Evolutionary conservation across 2,329 filamentous ascomycete species (phyloP), one percentile per base, ranked within the genome.

Genomic region (Pseudogymnoascus sp.): DNA sequence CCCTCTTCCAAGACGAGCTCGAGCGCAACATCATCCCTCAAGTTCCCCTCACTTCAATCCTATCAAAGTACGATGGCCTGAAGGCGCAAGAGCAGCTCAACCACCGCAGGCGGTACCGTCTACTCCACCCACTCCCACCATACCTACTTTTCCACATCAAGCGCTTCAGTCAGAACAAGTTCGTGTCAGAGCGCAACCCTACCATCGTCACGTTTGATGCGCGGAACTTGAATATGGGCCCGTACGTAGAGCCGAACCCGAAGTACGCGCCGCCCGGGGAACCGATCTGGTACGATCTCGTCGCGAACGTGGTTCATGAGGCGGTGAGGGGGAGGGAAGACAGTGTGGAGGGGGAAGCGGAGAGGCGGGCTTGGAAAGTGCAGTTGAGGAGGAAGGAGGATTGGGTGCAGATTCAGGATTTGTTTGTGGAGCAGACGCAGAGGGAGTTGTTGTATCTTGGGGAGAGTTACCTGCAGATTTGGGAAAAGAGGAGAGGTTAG

Each of bases 121-220:
- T 99, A 4, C 78, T 96, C 58, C 92, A 96, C 71, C 94, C 94
- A 0, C 81, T 99, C 0, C 94, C 94, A 0, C 93, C 92, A 0
- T 97, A 89, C 72, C 84, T 99, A 16, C 80, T 94, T 61, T 91
- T 99, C 78, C 93, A 99, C 78, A 88, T 97, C 78, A 97, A 97
- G 78, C 91, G 94, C 69, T 99, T 99, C 81, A 91, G 88, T 68
- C 87, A 89, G 68, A 99, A 99, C 80, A 96, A 97, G 74, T 99
- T 99, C 72, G 90, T 99, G 19, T 85, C 89, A 2, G 93, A 97
- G 77, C 89, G 94, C 60, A 99, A 99, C 74, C 94, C 93, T 0
- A 99, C 94, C 8, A 99, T 99, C 71, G 94, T 99, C 66, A 97
- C 93, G 0, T 99, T 97, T 75, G 91, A 93, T 66, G 88, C 91